These are phyloP conservation scores for Claviceps sorghi DNA, from an alignment of 2,329 filamentous ascomycete genomes.

Conservation along the genomic window DNA sequence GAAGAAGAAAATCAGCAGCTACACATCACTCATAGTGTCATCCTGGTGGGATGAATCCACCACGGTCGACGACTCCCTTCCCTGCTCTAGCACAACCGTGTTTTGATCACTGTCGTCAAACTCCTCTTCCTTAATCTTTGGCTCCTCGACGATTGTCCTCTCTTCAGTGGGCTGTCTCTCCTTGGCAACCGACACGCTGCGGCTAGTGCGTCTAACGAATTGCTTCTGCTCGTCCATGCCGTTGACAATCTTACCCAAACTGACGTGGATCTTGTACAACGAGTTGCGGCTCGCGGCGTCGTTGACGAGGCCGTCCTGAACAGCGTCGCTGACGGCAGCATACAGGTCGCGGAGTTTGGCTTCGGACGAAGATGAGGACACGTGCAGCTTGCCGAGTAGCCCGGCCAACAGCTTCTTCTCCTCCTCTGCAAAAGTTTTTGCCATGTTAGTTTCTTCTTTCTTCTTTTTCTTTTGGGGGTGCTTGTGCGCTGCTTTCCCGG, in stretches of 20 bases:
- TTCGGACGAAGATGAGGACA: slow-evolving; percentile 51
- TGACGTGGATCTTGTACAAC: slow-evolving; percentile 53
- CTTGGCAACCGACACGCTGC: slow-evolving; percentile 25
- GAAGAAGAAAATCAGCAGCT: background rate
- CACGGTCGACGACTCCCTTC: slow-evolving; percentile 23
- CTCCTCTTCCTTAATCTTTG: slow-evolving; percentile 34
- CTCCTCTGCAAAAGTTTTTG: slow-evolving; percentile 40
- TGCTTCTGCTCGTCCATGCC: slow-evolving; percentile 32
- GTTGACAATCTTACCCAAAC: slow-evolving; percentile 53
- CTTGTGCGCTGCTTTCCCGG: background rate
- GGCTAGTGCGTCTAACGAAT: slow-evolving; percentile 25
- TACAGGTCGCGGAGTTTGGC: slow-evolving; percentile 44
- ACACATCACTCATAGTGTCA: slow-evolving; percentile 14
- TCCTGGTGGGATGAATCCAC: slow-evolving; percentile 28
- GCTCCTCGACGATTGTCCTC: slow-evolving; percentile 26
- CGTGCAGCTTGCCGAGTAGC: slow-evolving; percentile 68
- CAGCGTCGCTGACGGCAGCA: slow-evolving; percentile 43
- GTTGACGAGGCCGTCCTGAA: slow-evolving; percentile 44
- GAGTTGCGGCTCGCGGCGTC: slow-evolving; percentile 50
- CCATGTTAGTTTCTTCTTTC: slow-evolving; percentile 15
- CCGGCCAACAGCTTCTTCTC: slow-evolving; percentile 71
- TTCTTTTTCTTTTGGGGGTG: background rate
- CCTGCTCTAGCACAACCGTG: slow-evolving; percentile 18
- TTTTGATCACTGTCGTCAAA: slow-evolving; percentile 22
- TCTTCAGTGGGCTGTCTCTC: slow-evolving; percentile 22